Percentiles rank a stretch among this genome's conserved stretches.
phyloP scores from a whole-genome alignment of 345 rosid genomes.

The Lepidium africanum region DNA sequence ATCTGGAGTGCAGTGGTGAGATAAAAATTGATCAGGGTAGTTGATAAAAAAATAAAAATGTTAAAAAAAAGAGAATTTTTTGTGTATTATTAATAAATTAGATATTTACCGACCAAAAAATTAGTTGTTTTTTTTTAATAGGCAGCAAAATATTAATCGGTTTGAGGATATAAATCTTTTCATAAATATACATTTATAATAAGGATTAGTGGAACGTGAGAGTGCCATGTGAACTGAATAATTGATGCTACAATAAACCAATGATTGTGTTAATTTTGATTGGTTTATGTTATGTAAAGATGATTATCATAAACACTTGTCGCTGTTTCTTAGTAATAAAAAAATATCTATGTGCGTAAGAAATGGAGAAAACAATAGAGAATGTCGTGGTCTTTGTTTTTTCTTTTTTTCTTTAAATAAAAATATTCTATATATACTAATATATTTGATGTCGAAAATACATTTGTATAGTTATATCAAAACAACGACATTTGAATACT shows the following conservation, averaged over 20 bases:
- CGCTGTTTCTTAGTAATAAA: background rate
- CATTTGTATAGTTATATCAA: background rate
- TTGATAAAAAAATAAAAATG: too few species aligned
- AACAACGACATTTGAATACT: background rate
- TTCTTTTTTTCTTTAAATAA: background rate
- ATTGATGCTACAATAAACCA: constrained; percentile 17
- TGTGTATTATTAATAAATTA: background rate
- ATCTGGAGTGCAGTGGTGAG: too few species aligned
- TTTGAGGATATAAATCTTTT: background rate
- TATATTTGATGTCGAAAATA: background rate
- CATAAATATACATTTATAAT: background rate
- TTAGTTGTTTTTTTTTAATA: background rate
- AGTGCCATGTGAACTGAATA: constrained; percentile 27
- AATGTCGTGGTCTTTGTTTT: constrained; percentile 21
- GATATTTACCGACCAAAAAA: too few species aligned
- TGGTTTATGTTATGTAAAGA: constrained; percentile 1
- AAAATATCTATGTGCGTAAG: background rate
- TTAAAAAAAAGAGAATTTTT: background rate
- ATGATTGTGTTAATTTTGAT: constrained; percentile 16
- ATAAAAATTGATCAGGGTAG: too few species aligned
- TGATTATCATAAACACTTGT: constrained; percentile 24
- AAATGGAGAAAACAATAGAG: constrained; percentile 2
- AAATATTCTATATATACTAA: background rate
- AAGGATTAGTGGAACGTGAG: background rate
- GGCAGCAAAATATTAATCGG: background rate